A percentile compares a stretch with the other conserved stretches of the same genome.
Conservation (phyloP, 441 rosid genomes). For the Populus tomentosa region DNA sequence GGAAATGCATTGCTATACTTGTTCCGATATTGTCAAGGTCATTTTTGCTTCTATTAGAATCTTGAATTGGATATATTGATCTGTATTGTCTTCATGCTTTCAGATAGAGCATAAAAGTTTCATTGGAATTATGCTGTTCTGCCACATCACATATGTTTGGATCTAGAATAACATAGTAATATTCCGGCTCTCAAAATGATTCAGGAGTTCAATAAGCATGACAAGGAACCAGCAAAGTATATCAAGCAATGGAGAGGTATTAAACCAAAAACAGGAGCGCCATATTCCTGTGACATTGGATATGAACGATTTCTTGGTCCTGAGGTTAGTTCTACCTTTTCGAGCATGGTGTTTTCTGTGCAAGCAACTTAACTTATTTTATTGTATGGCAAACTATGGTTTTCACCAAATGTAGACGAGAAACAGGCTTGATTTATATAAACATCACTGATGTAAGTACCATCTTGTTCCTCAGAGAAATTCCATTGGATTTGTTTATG, state of each 20-base stretch:
- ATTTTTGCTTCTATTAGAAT: slow-evolving; percentile 13
- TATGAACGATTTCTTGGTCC: slow-evolving; percentile 98
- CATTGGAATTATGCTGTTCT: not conserved
- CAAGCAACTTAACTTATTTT: not conserved
- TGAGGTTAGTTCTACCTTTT: slow-evolving; percentile 57
- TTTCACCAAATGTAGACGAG: not conserved
- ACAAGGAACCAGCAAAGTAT: slow-evolving; percentile 90
- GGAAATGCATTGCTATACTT: slow-evolving; percentile 90
- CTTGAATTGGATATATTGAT: not conserved
- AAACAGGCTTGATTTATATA: not conserved
- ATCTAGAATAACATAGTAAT: not conserved
- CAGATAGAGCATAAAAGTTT: not conserved
- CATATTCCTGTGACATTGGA: slow-evolving; percentile 93
- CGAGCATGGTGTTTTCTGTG: slow-evolving; percentile 11
- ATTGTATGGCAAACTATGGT: slow-evolving; percentile 5
- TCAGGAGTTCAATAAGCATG: slow-evolving; percentile 97
- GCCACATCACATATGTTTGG: not conserved
- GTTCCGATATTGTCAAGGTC: slow-evolving; percentile 97
- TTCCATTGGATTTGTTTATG: not conserved
- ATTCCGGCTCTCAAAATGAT: slow-evolving; percentile 22
- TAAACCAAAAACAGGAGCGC: slow-evolving; percentile 98
- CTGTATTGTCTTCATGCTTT: not conserved
- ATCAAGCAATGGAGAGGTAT: slow-evolving; percentile 93
- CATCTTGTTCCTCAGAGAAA: slow-evolving; percentile 1
- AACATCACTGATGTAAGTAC: slow-evolving; percentile 6